phyloP scores from a whole-genome alignment of 2,329 filamentous ascomycete genomes.

The Reticulascus tulasneorum region DNA sequence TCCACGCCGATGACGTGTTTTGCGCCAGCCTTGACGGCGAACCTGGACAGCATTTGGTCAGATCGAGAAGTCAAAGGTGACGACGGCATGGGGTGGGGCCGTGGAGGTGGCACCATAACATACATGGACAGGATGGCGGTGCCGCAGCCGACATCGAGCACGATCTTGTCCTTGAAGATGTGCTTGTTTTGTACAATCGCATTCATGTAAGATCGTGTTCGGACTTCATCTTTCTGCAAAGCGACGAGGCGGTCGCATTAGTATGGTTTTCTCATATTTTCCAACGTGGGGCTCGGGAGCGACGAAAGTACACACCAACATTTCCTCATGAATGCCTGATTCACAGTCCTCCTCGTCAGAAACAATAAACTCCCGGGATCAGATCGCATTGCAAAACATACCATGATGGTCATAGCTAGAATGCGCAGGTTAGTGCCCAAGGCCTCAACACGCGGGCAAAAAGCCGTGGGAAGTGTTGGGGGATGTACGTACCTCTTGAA shows the following conservation, averaged over 20 bases:
- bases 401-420: constrained; percentile 95
- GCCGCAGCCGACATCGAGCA: constrained; percentile 95
- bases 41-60: constrained; percentile 54
- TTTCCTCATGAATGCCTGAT: constrained; percentile 91
- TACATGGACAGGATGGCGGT: constrained; percentile 99
- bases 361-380: constrained; percentile 1
- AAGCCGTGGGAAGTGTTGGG: constrained; percentile 7
- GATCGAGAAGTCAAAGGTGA: not conserved
- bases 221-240: constrained; percentile 91
- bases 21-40: constrained; percentile 90
- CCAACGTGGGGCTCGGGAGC: not conserved
- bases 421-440: not conserved
- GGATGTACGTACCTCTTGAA: constrained; percentile 89
- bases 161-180: constrained; percentile 76
- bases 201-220: constrained; percentile 94
- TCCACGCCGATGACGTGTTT: constrained; percentile 99
- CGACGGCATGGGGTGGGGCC: not conserved
- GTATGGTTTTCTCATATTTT: not conserved
- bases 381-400: constrained; percentile 34
- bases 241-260: constrained; percentile 4
- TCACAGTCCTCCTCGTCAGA: constrained; percentile 6
- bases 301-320: constrained; percentile 68
- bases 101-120: constrained; percentile 26
- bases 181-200: constrained; percentile 97
- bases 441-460: not conserved